These are phyloP conservation scores for Candida smagusa DNA, from an alignment of 1,139 yeast species.

Conservation along the genomic window DNA sequence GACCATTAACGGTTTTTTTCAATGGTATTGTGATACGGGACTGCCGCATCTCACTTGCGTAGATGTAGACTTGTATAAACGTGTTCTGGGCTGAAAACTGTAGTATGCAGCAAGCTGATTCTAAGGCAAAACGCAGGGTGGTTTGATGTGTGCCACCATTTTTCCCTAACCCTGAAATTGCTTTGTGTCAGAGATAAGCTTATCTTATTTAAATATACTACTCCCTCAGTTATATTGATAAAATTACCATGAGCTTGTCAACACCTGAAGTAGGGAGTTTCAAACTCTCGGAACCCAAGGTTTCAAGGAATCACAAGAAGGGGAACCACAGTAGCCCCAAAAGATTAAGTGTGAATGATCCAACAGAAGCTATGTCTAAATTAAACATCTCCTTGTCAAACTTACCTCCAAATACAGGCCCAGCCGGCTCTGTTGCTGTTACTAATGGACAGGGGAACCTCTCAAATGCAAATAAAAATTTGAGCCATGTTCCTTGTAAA, in stretches of 20 bases:
- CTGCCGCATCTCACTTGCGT: no score
- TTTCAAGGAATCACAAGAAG: background rate
- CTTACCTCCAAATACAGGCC: slow-evolving; percentile 43
- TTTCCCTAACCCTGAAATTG: background rate
- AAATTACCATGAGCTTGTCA: no score
- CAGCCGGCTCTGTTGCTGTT: slow-evolving; percentile 32
- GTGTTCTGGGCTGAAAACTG: no score
- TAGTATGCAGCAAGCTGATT: no score
- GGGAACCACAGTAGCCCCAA: background rate
- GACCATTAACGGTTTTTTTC: no score
- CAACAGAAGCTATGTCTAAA: slow-evolving; percentile 6
- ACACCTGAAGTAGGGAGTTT: no score
- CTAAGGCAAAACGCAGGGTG: no score
- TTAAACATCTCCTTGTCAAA: slow-evolving; percentile 7
- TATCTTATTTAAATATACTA: background rate
- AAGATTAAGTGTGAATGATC: slow-evolving; percentile 3
- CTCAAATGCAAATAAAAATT: slow-evolving; percentile 32
- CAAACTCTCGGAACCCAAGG: no score
- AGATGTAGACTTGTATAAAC: no score
- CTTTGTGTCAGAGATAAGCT: background rate
- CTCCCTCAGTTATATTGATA: no score
- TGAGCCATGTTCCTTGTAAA: slow-evolving; percentile 94
- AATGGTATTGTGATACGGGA: no score
- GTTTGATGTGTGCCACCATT: background rate
- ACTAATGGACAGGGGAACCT: slow-evolving; percentile 10